Evolutionary conservation across 345 rosid species (phyloP).

Genomic region (Arabis alpina): DNA sequence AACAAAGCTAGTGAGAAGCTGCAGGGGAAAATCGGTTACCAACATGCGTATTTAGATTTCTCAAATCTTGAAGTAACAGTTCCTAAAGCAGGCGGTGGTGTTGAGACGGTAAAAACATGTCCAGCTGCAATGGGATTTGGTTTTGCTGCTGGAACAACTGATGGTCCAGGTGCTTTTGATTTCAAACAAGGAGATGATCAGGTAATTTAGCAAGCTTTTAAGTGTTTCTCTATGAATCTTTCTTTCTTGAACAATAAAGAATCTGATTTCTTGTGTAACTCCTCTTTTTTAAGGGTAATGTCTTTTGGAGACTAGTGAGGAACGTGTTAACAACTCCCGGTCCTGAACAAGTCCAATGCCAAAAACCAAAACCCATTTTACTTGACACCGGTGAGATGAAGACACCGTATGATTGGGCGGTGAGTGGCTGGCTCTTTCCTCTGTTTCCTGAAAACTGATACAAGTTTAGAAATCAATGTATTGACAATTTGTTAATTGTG

Average conservation of each 20-base stretch:
- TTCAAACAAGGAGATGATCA: conserved; percentile 93
- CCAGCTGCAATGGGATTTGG: conserved; percentile 99
- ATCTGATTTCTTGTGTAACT: neutral
- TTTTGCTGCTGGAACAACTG: conserved; percentile 99
- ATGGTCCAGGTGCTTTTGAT: conserved; percentile 99
- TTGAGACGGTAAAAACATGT: conserved; percentile 79
- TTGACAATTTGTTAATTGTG: conserved; percentile 7
- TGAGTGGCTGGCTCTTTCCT: conserved; percentile 48
- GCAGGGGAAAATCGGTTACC: conserved; percentile 73
- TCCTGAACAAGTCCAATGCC: conserved; percentile 74
- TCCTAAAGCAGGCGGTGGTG: conserved; percentile 67
- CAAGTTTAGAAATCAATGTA: neutral
- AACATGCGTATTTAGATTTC: conserved; percentile 77
- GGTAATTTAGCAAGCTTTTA: conserved; percentile 53
- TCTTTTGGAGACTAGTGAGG: conserved; percentile 89
- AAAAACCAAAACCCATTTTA: conserved; percentile 90
- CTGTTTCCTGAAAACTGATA: neutral
- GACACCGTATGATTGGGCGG: conserved; percentile 96
- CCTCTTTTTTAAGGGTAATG: conserved; percentile 65
- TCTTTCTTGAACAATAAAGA: neutral
- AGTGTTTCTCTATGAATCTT: conserved; percentile 20
- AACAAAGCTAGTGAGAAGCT: conserved; percentile 76
- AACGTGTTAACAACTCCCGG: conserved; percentile 72
- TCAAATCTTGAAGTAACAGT: conserved; percentile 75
- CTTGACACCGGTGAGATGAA: conserved; percentile 99